Evolutionary conservation across 805 yeast species (phyloP).

Genomic region (Kodamaea sagamina): DNA sequence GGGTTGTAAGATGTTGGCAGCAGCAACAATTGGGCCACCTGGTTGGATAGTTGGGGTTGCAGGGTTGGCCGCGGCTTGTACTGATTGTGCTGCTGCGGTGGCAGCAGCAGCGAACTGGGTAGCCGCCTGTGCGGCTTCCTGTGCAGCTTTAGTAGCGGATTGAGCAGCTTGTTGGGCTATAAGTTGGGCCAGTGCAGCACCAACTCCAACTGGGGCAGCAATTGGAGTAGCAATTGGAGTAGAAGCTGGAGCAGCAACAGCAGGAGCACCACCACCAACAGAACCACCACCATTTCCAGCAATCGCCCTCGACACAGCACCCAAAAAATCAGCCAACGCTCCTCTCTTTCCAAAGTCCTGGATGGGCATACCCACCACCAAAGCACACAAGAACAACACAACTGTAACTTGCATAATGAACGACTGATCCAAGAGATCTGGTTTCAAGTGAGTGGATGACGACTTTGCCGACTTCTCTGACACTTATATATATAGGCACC

Average conservation of each 20-base stretch:
- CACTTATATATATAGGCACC: not conserved
- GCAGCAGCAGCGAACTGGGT: constrained; percentile 11
- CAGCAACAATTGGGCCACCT: too few relatives aligned
- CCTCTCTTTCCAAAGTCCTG: not conserved
- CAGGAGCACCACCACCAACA: too few relatives aligned
- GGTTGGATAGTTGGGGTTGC: too few relatives aligned
- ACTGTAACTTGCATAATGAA: constrained; percentile 1
- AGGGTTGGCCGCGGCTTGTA: not conserved
- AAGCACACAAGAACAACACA: not conserved
- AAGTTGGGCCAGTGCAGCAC: not conserved
- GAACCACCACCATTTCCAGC: too few relatives aligned
- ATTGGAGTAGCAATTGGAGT: not conserved
- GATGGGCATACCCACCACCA: not conserved
- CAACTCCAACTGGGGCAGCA: not conserved
- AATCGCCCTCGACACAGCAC: not conserved
- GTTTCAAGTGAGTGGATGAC: not conserved
- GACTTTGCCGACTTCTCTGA: not conserved
- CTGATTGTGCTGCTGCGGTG: constrained; percentile 1
- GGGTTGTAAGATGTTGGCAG: too few relatives aligned
- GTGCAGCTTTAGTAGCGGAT: not conserved
- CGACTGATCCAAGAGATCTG: not conserved
- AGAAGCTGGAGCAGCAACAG: not conserved
- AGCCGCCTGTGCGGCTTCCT: too few relatives aligned
- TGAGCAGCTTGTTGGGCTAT: not conserved
- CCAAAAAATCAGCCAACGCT: not conserved